Base-by-base conservation (phyloP, 805 yeast species). In the Blastobotrys terrestris region DNA sequence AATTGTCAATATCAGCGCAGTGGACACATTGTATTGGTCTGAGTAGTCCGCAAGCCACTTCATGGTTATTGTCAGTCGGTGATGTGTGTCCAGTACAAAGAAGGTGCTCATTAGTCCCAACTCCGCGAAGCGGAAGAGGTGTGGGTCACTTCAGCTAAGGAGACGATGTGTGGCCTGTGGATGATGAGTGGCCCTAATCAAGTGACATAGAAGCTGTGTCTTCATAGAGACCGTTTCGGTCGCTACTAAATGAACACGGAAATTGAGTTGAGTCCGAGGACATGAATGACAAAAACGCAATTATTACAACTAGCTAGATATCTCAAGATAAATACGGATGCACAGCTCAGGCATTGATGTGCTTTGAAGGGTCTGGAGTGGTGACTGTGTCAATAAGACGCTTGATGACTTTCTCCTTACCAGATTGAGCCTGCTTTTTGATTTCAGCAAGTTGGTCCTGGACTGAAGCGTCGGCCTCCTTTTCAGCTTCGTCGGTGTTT, bases 281-380 rank as follows among this genome's bases (percentile, higher is more conserved):
- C n/a, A n/a, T n/a, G n/a, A n/a, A n/a, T n/a, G n/a, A n/a, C n/a
- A n/a, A n/a, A n/a, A n/a, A n/a, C n/a, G n/a, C n/a, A n/a, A n/a
- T n/a, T n/a, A n/a, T n/a, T n/a, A n/a, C n/a, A n/a, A n/a, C n/a
- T n/a, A n/a, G n/a, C n/a, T n/a, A n/a, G n/a, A n/a, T 26, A 26
- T 26, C 35, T 26, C 11, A 11, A 26, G 35, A 26, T 26, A 26
- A 26, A 26, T 26, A 26, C 11, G 35, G 35, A 26, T 26, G 35
- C 35, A 11, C 35, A 5, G 35, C 35, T 26, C 35, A 63, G 58
- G 94, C 94, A 68, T 90, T 90, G 68, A 83, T 73, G 70, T 91
- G 97, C 63, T 89, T 75, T 67, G 84, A 87, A 43, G 96, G 94
- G 49, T 78, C 80, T 60, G 97, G 95, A 53, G 78, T 73, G 52